A percentile compares a stretch with the other conserved stretches of the same genome.
Evolutionary conservation across 495 filamentous ascomycete species (phyloP).

Genomic region (Letharia lupina): DNA sequence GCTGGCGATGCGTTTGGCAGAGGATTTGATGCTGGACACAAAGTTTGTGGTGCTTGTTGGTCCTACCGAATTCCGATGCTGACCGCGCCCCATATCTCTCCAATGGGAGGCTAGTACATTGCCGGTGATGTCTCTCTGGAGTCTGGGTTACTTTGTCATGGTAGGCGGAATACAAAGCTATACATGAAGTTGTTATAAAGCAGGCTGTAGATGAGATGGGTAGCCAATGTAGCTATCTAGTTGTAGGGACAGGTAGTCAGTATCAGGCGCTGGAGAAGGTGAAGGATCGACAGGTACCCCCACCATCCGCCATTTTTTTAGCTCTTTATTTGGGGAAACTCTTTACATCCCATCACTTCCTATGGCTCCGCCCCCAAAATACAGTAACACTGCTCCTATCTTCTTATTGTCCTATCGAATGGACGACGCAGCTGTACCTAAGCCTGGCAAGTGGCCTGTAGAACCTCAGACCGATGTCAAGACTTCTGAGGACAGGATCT

Average conservation of each 20-base stretch:
- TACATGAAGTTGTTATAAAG: background rate
- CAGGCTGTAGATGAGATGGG: background rate
- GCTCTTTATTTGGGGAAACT: no score
- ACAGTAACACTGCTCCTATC: background rate
- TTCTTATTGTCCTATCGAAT: background rate
- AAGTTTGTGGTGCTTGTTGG: constrained; percentile 15
- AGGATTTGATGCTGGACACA: constrained; percentile 19
- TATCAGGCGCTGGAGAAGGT: background rate
- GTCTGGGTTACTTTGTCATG: background rate
- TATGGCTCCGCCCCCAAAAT: background rate
- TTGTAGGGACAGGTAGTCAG: background rate
- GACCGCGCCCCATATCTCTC: constrained; percentile 15
- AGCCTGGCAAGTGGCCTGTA: constrained; percentile 54
- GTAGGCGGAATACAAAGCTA: background rate
- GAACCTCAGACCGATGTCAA: constrained; percentile 55
- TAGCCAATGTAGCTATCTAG: background rate
- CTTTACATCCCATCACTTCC: background rate
- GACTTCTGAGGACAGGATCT: constrained; percentile 66
- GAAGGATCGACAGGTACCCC: constrained; percentile 9
- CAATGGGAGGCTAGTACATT: constrained; percentile 19
- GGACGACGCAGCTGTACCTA: constrained; percentile 18
- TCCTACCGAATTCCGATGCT: constrained; percentile 13
- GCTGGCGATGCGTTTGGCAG: constrained; percentile 21
- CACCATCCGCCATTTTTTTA: constrained; percentile 4
- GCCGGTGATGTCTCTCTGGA: constrained; percentile 2